phyloP scores from a whole-genome alignment of 345 rosid genomes.

The Salix suchowensis region DNA sequence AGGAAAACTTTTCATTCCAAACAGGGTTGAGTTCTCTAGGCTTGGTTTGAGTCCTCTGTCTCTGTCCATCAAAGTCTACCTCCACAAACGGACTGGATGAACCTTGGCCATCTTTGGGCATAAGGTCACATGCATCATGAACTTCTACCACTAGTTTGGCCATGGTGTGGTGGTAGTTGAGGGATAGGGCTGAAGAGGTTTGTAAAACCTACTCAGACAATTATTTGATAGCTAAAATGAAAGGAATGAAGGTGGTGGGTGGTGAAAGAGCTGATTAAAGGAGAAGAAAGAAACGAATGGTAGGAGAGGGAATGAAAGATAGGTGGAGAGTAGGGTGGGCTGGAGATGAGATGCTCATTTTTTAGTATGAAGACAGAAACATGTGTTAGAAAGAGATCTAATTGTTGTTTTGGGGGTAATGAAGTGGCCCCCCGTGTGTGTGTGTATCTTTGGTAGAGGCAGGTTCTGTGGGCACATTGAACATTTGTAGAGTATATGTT shows the following conservation, averaged over 20 bases:
- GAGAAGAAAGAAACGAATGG: conserved; percentile 20
- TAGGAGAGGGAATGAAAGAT: background rate
- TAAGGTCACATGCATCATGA: conserved; percentile 66
- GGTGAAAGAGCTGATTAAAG: conserved; percentile 22
- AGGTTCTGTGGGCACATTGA: too few relatives aligned
- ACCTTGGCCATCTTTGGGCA: conserved; percentile 81
- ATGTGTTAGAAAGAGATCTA: conserved; percentile 12
- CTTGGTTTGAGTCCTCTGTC: conserved; percentile 60
- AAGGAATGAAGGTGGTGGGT: conserved; percentile 6
- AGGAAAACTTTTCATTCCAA: conserved; percentile 71
- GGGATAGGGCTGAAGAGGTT: background rate
- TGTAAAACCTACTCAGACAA: background rate
- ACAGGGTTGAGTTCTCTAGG: conserved; percentile 60
- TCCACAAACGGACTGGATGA: conserved; percentile 72
- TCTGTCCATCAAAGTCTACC: conserved; percentile 52
- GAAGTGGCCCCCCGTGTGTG: conserved; percentile 14
- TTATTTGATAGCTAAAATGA: background rate
- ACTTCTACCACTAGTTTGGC: conserved; percentile 68
- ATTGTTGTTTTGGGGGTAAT: background rate
- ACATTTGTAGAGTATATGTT: too few relatives aligned
- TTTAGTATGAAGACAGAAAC: conserved; percentile 32
- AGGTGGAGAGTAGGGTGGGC: background rate
- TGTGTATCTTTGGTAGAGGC: background rate
- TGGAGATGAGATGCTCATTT: conserved; percentile 19
- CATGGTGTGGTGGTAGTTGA: conserved; percentile 34